A percentile compares a stretch with the other conserved stretches of the same genome.
Evolutionary conservation across 257 asterid species (phyloP).

Genomic region (Solanum chilense): DNA sequence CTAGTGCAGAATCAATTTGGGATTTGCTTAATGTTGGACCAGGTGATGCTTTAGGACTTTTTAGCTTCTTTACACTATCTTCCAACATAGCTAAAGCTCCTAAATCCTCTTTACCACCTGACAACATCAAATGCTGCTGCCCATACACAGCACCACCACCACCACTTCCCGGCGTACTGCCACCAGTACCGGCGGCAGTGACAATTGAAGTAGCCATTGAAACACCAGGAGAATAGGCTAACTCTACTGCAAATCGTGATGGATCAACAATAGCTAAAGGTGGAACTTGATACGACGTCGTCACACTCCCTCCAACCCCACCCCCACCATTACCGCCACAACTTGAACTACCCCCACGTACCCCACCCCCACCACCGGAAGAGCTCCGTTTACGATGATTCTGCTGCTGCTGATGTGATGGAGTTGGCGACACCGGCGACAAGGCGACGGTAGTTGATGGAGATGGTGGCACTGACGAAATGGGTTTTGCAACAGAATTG

Average conservation of each 20-base stretch:
- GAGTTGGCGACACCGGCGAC: slow-evolving; percentile 2
- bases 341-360: not conserved
- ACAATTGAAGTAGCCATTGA: slow-evolving; percentile 32
- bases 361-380: slow-evolving; percentile 1
- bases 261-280: slow-evolving; percentile 73
- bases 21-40: slow-evolving; percentile 50
- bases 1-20: slow-evolving; percentile 65
- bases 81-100: slow-evolving; percentile 82
- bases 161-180: slow-evolving; percentile 2
- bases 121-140: slow-evolving; percentile 45
- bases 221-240: slow-evolving; percentile 38
- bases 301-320: not conserved
- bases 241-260: slow-evolving; percentile 52
- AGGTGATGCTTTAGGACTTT: slow-evolving; percentile 69
- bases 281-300: slow-evolving; percentile 21
- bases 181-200: slow-evolving; percentile 18
- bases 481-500: slow-evolving; percentile 49
- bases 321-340: not conserved
- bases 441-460: slow-evolving; percentile 13
- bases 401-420: slow-evolving; percentile 9
- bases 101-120: slow-evolving; percentile 94
- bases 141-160: slow-evolving; percentile 22
- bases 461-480: slow-evolving; percentile 37
- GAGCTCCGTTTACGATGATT: slow-evolving; percentile 33
- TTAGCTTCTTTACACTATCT: slow-evolving; percentile 79